phyloP scores from a whole-genome alignment of 2,329 filamentous ascomycete species.

The Paradendryphiella salina region DNA sequence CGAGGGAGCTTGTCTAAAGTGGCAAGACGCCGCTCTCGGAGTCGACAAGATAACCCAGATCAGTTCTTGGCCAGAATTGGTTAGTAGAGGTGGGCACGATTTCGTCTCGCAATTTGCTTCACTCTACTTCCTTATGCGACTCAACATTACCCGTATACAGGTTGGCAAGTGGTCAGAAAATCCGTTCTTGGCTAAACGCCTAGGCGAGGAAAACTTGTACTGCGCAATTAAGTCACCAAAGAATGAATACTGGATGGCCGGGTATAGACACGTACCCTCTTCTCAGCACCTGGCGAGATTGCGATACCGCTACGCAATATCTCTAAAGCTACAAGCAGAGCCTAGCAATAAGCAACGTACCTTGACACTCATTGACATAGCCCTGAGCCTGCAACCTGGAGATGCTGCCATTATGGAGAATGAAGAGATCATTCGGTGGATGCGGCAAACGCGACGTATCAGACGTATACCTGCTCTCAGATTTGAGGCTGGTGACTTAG shows the following conservation, averaged over 20 bases:
- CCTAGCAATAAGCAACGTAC: background rate
- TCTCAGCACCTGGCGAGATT: conserved; percentile 15
- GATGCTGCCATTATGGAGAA: conserved; percentile 13
- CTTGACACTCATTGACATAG: conserved; percentile 1
- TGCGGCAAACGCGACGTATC: background rate
- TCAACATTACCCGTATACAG: conserved; percentile 21
- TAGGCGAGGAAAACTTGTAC: conserved; percentile 8
- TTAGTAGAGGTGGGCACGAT: conserved; percentile 3
- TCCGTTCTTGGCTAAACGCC: background rate
- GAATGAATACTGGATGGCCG: conserved; percentile 14
- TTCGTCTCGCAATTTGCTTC: conserved; percentile 20
- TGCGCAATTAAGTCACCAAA: conserved; percentile 3
- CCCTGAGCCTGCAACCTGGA: conserved; percentile 4
- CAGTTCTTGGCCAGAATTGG: conserved; percentile 15
- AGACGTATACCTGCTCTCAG: no score
- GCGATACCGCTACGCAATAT: conserved; percentile 10
- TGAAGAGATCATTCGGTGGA: conserved; percentile 12
- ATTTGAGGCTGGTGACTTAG: no score
- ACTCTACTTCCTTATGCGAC: conserved; percentile 21
- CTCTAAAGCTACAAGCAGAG: conserved; percentile 7
- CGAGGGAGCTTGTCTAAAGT: background rate
- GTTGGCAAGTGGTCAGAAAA: conserved; percentile 6
- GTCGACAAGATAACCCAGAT: conserved; percentile 11
- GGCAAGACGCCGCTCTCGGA: conserved; percentile 19
- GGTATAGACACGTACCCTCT: conserved; percentile 8